Base-by-base conservation (phyloP, 1,284 basidiomycete genomes). In the Stygiomarasmius scandens region DNA sequence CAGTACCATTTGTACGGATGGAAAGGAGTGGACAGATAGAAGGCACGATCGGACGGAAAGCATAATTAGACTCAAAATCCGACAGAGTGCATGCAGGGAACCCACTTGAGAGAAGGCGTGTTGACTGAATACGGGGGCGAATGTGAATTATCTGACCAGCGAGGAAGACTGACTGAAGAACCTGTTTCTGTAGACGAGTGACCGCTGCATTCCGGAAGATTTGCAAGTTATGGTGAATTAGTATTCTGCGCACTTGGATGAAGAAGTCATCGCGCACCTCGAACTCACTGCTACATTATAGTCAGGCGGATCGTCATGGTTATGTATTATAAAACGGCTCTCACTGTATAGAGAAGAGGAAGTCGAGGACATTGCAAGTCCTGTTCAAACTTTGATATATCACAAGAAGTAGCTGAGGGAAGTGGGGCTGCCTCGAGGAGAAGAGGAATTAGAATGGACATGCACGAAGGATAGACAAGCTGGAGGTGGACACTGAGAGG, bases 201-300 rank as follows among this genome's bases (percentile, higher is more conserved):
- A 19, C 38, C n/a, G 38, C 38, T 41, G 16, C 38, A 41, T 32
- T 32, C 6, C 29, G 29, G 6, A 32, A 32, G 6, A 32, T 32
- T 32, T 32, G 5, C 29, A 12, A 12, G 29, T 32, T 32, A 12
- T 32, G 29, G 29, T 32, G 29, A 32, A 32, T 32, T 12, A 32
- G 29, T 32, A 32, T 12, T 5, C 5, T 32, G 29, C 29, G 12
- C 29, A 32, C 29, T 12, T 32, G 6, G 5, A 54, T 47, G 19
- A 43, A 32, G 24, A 22, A 46, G 49, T 50, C 38, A 44, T 9
- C 24, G 16, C 66, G 52, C 60, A 77, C 77, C 75, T 77, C 65
- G 75, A 69, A 61, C 67, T 72, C 48, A 78, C 70, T 20, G 72
- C 71, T 14, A 67, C 66, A 43, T 77, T 69, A 55, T 80, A 80